Evolutionary conservation across 1,284 basidiomycete species (phyloP), one percentile per base, ranked within the genome.

Genomic region (Marasmius fiardii): DNA sequence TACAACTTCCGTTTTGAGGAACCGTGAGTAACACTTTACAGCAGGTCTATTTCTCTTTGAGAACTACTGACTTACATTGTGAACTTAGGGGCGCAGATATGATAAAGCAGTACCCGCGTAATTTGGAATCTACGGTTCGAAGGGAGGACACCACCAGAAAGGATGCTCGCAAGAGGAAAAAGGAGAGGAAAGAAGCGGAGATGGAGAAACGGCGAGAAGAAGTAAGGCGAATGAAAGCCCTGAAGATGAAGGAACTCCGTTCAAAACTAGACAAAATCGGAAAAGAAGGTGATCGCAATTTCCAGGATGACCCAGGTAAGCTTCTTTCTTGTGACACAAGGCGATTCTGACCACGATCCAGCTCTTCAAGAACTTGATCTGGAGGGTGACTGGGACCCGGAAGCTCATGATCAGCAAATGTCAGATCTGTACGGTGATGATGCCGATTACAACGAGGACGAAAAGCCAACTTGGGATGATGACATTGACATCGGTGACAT

Each of bases 1-100:
- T 97, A 96, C 74, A 95, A 97, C 65, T 95, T 95, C 74, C 85
- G 92, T 45, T 97, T 93, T 68, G 94, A 98, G 70, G 94, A 98
- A 71, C 90, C 92, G 83, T 92, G 63, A 68, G 90, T 82, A 26
- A 2, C 20, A 14, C 20, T 28, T 43, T 43, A 21, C 55, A 14
- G 24, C 16, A 31, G 41, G 48, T 7, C 45, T 51, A 31, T 18
- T 50, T 23, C 18, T 55, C 23, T 14, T 26, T 60, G 53, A 26
- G 2, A 37, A 26, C 43, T 20, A 43, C 44, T 34, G 21, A 57
- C 39, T 10, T 7, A 41, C 39, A 28, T 8, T 35, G 10, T 52
- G 35, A 12, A 41, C 44, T 28, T 65, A 93, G 91, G 43, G 86
- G 85, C 31, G 87, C 88, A 1, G 79, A 81, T 0, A 76, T 79